Evolutionary conservation across 306 rosid species (phyloP), one percentile per base, ranked within the genome.

Genomic region (Rosa lucieae): DNA sequence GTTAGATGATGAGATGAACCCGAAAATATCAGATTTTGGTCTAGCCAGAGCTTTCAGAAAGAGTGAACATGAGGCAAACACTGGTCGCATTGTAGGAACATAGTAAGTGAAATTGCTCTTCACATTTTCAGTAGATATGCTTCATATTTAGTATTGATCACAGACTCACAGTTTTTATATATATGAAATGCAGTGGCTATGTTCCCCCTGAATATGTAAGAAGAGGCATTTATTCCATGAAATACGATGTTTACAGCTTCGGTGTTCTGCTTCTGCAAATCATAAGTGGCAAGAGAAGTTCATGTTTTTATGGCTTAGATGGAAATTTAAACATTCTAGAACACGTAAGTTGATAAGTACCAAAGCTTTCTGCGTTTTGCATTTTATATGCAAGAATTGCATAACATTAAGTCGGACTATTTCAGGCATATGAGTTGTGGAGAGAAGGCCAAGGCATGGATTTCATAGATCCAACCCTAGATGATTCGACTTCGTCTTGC

Each of bases 371-470:
- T 56, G 8, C n/a, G 32, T 8, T 20, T 7, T 56, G 12, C 32
- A 56, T 20, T 6, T 56, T 1, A 56, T 2, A 20, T 20, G 18
- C 39, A 26, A 26, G 14, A 29, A 62, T 5, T 23, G 18, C 3
- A 10, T 10, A 11, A 26, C 40, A 26, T 26, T 23, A 8, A 20
- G 20, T 51, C 63, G 3, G 6, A 46, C 11, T 68, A 3, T 35
- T 82, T 40, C 77, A 87, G 88, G 90, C 87, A 75, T 83, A 83
- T 62, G 79, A 72, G 20, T n/a, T 83, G 42, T 87, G 89, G 89
- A 83, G 76, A 67, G 78, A 76, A 67, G 84, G 79, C 4, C 42
- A 72, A 62, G 83, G 63, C 51, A 67, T 51, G 67, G 85, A 82
- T 18, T 78, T 82, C 63, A 40, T 51, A 37, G 86, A 85, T 63